Evolutionary conservation across 139 green algal species (phyloP), one percentile per base, ranked within the genome.

Genomic region (Trebouxia sp.): DNA sequence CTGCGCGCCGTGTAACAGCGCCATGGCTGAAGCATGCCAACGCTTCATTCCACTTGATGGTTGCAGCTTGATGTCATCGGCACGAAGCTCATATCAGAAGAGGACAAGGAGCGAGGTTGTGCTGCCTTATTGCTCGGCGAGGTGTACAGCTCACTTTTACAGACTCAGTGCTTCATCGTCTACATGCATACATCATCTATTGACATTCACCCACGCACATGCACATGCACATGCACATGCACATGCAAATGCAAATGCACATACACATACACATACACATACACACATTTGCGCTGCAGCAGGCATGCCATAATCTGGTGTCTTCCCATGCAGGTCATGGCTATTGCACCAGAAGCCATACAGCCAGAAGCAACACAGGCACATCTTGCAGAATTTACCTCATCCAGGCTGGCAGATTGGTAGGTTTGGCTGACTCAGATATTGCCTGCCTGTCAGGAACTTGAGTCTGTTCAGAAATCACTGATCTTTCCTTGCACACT

Each of bases 101-200:
- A 56, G 26, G 69, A 77, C 6, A 22, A 35, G 10, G n/a, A 77
- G 12, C 69, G 69, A 24, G 41, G 26, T 8, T n/a, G 43, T 17
- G 69, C 69, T 56, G 41, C 43, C n/a, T 22, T 55, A 7, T 39
- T 77, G 39, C 26, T 77, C n/a, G 43, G 69, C 10, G 41, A 77
- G 69, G 69, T 77, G 39, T 10, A 39, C 17, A 39, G 7, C n/a
- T 38, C 35, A 12, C 8, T 66, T 35, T 66, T n/a, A n/a, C 14
- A 28, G 51, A 24, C n/a, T 14, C 35, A 9, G 2, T 66, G n/a
- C 1, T 6, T 22, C n/a, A 66, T 38, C 26, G 10, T 17, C 12
- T 12, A 66, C 5, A 5, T 66, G 0, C 5, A 14, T 17, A 66
- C n/a, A 9, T 28, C n/a, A 12, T 17, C n/a, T n/a, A 53, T 17